Percentiles rank a stretch among this genome's conserved stretches.
Conservation (phyloP, 306 rosid genomes). For the Prunus padus region DNA sequence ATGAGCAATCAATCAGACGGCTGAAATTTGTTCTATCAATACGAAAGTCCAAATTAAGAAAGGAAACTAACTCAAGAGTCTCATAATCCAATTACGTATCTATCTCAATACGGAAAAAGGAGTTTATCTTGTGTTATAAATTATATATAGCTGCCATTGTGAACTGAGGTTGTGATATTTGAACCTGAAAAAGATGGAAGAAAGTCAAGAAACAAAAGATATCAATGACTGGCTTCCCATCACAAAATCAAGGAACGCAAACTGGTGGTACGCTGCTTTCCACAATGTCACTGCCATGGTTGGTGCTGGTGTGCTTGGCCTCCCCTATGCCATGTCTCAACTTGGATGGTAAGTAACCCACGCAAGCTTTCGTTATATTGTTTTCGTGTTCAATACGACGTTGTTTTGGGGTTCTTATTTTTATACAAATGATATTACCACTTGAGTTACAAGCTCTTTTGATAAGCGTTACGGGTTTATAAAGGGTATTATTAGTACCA, state of each 20-base stretch:
- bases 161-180: background rate
- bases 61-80: conserved; percentile 4
- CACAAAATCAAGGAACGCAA: conserved; percentile 30
- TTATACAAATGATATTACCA: too few species aligned
- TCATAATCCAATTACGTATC: background rate
- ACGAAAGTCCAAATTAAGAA: background rate
- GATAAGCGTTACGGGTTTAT: too few species aligned
- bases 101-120: background rate
- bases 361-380: background rate
- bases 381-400: background rate
- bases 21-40: background rate
- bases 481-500: too few species aligned
- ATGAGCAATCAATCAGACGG: background rate
- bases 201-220: conserved; percentile 2
- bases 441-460: too few species aligned
- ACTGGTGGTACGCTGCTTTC: conserved; percentile 43
- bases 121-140: background rate
- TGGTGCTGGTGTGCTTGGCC: conserved; percentile 51
- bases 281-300: conserved; percentile 53
- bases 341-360: conserved; percentile 40
- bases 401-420: background rate
- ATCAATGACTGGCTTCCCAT: conserved; percentile 42
- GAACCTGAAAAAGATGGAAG: background rate
- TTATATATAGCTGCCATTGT: background rate
- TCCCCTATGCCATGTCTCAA: conserved; percentile 45